A percentile compares a stretch with the other conserved stretches of the same genome.
Evolutionary conservation across 2,329 filamentous ascomycete species (phyloP).

Genomic region (Aureobasidium namibiae): DNA sequence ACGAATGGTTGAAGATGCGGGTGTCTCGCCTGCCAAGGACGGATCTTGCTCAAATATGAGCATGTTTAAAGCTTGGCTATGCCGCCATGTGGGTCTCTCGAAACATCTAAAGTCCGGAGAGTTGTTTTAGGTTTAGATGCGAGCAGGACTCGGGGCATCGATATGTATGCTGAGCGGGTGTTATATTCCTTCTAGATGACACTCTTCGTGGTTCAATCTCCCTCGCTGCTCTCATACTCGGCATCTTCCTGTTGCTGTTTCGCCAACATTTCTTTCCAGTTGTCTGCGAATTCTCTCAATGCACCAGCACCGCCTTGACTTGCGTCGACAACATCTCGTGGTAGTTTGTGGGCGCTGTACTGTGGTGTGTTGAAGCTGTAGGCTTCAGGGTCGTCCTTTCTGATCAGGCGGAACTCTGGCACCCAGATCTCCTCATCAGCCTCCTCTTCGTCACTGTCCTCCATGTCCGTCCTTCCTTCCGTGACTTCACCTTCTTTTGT

Average conservation of each 20-base stretch:
- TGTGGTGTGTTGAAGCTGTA: slow-evolving; percentile 78
- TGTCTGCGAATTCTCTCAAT: slow-evolving; percentile 57
- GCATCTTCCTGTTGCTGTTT: slow-evolving; percentile 31
- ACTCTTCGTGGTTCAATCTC: slow-evolving; percentile 14
- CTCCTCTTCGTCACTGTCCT: slow-evolving; percentile 38
- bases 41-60: slow-evolving; percentile 9
- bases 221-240: slow-evolving; percentile 26
- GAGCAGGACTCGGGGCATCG: background rate
- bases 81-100: slow-evolving; percentile 6
- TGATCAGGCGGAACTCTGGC: slow-evolving; percentile 75
- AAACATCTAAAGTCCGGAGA: slow-evolving; percentile 5
- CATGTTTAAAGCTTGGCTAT: slow-evolving; percentile 6
- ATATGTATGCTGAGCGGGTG: background rate
- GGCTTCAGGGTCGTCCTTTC: slow-evolving; percentile 77
- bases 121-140: background rate
- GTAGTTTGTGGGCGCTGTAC: slow-evolving; percentile 92
- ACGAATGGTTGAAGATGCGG: background rate
- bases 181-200: background rate
- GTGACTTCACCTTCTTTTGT: background rate
- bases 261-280: slow-evolving; percentile 41
- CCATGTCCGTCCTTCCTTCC: slow-evolving; percentile 16
- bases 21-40: slow-evolving; percentile 8
- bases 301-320: slow-evolving; percentile 55
- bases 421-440: slow-evolving; percentile 47
- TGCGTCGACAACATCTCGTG: slow-evolving; percentile 78